These are phyloP conservation scores for Saksenaea vasiformis DNA, from an alignment of 371 early-diverging fungal species.

Conservation along the genomic window DNA sequence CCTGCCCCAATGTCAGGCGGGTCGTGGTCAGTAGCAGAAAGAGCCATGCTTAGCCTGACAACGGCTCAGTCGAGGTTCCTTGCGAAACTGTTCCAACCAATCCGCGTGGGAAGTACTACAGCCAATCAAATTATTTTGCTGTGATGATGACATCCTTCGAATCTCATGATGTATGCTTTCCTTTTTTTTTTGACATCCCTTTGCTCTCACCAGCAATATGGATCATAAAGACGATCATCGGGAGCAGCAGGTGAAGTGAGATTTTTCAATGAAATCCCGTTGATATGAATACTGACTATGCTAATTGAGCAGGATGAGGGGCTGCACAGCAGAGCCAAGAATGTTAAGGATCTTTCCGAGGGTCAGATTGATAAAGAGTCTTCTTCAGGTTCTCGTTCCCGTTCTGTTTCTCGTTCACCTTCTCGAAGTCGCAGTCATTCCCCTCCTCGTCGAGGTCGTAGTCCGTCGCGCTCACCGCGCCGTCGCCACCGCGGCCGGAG, in stretches of 20 bases:
- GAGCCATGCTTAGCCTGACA: too few relatives aligned
- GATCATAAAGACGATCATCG: background rate
- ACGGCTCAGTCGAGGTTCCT: too few relatives aligned
- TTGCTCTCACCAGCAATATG: background rate
- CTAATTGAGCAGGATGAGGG: background rate
- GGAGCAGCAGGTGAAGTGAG: background rate
- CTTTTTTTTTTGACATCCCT: background rate
- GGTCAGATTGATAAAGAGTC: background rate
- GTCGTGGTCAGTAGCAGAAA: too few relatives aligned
- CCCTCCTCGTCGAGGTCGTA: conserved; percentile 19
- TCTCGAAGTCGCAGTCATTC: conserved; percentile 21
- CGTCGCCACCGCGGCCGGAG: conserved; percentile 14
- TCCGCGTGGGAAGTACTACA: too few relatives aligned
- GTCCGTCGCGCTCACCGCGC: conserved; percentile 28
- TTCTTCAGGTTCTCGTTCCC: conserved; percentile 27
- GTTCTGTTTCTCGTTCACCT: conserved; percentile 15
- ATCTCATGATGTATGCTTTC: too few relatives aligned
- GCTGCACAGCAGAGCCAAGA: background rate
- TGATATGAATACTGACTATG: background rate
- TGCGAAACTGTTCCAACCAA: too few relatives aligned
- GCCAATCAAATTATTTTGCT: too few relatives aligned
- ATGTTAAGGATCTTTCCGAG: background rate
- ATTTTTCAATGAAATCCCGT: background rate
- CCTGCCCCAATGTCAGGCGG: too few relatives aligned
- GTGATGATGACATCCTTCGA: too few relatives aligned